These are phyloP conservation scores for Sclerotinia minor DNA, from an alignment of 2,329 filamentous ascomycete genomes.

Conservation along the genomic window DNA sequence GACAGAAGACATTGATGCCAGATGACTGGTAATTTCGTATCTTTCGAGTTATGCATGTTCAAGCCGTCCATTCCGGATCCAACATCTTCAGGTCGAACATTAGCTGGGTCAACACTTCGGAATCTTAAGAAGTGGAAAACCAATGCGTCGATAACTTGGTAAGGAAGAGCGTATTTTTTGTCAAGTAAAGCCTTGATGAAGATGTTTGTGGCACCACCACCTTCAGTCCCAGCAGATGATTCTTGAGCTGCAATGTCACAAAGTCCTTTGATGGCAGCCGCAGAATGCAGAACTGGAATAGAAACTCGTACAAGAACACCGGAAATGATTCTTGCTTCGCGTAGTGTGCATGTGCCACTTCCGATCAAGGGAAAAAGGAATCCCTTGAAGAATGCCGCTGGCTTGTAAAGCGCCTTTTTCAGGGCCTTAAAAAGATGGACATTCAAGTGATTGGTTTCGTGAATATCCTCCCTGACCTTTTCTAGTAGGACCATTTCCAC, in stretches of 20 bases:
- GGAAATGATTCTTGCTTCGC: constrained; percentile 89
- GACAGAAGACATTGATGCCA: constrained; percentile 94
- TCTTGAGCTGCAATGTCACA: constrained; percentile 95
- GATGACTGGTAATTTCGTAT: constrained; percentile 78
- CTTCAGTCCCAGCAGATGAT: constrained; percentile 77
- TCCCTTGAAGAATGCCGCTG: constrained; percentile 94
- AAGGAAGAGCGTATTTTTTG: constrained; percentile 95
- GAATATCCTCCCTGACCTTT: constrained; percentile 89
- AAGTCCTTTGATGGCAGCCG: constrained; percentile 83
- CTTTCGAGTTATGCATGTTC: constrained; percentile 49
- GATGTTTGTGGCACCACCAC: constrained; percentile 88
- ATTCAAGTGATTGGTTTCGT: constrained; percentile 91
- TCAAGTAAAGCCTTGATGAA: constrained; percentile 92
- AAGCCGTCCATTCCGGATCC: constrained; percentile 56
- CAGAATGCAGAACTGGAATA: constrained; percentile 88
- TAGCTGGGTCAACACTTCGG: constrained; percentile 64
- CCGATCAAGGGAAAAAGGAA: constrained; percentile 87
- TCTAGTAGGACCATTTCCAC: constrained; percentile 85
- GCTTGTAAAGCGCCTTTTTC: constrained; percentile 92
- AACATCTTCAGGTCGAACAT: constrained; percentile 50
- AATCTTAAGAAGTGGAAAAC: constrained; percentile 98
- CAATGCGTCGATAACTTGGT: constrained; percentile 88
- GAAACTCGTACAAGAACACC: constrained; percentile 82
- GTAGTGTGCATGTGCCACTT: constrained; percentile 83
- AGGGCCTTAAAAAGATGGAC: constrained; percentile 92